Conservation (phyloP, 1,284 basidiomycete genomes). For the Papiliotrema flavescens region DNA sequence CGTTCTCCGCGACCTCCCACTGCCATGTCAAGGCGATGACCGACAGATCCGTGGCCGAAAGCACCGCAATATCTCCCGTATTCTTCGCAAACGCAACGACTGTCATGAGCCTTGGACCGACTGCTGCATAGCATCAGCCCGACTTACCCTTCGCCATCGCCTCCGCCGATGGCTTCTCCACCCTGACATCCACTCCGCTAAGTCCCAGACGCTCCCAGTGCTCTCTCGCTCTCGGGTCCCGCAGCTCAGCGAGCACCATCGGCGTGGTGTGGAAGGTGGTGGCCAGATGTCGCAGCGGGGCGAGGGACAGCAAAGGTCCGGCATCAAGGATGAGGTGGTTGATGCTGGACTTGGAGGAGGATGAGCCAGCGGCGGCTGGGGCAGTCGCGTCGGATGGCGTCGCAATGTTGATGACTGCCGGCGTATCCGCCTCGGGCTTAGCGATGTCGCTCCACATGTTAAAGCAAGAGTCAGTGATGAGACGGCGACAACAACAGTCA, state of each 20-base stretch:
- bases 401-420: constrained; percentile 17
- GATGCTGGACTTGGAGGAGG: constrained; percentile 41
- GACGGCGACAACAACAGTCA: no score
- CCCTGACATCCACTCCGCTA: constrained; percentile 67
- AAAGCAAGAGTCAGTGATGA: neutral
- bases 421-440: constrained; percentile 11
- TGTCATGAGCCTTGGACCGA: constrained; percentile 36
- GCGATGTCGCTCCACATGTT: constrained; percentile 27
- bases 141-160: constrained; percentile 71
- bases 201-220: constrained; percentile 67
- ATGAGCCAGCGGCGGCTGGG: constrained; percentile 1
- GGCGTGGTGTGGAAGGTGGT: constrained; percentile 79
- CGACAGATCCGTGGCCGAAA: constrained; percentile 86
- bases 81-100: constrained; percentile 90
- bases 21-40: constrained; percentile 86
- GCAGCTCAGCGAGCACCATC: constrained; percentile 81
- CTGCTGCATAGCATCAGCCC: neutral
- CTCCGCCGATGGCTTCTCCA: constrained; percentile 67
- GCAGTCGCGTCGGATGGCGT: neutral
- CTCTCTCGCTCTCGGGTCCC: constrained; percentile 78
- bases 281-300: constrained; percentile 78
- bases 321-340: constrained; percentile 85
- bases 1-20: constrained; percentile 60
- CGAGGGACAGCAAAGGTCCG: constrained; percentile 79
- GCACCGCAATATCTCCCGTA: constrained; percentile 92